A percentile compares a stretch with the other conserved stretches of the same genome.
phyloP scores from a whole-genome alignment of 1,139 yeast genomes.

The Candida glucosophila region DNA sequence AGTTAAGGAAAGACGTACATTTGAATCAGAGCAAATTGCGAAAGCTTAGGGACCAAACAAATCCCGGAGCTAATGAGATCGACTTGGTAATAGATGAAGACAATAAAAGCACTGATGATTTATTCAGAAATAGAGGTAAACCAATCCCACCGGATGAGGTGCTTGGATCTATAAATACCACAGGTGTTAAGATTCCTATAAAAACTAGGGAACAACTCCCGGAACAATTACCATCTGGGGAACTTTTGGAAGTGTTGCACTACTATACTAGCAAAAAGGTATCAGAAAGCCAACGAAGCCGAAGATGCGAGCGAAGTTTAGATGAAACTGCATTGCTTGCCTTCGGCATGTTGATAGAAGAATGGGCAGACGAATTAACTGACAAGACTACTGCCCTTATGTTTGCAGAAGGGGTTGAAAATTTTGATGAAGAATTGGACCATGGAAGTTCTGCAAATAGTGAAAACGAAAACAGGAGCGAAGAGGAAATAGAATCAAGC shows the following conservation, averaged over 20 bases:
- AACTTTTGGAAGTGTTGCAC: conserved; percentile 44
- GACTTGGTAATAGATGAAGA: conserved; percentile 17
- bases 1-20: conserved; percentile 10
- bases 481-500: too few species aligned
- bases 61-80: conserved; percentile 5
- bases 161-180: conserved; percentile 17
- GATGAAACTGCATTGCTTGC: conserved; percentile 51
- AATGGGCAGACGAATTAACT: conserved; percentile 41
- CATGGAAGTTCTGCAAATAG: conserved; percentile 8
- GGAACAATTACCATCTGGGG: conserved; percentile 40
- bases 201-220: conserved; percentile 23
- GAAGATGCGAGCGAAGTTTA: conserved; percentile 13
- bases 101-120: conserved; percentile 21
- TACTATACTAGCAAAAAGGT: conserved; percentile 34
- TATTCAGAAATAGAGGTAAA: conserved; percentile 16
- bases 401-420: conserved; percentile 12
- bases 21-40: conserved; percentile 11
- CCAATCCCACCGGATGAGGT: conserved; percentile 33
- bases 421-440: conserved; percentile 6
- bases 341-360: conserved; percentile 43
- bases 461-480: too few species aligned
- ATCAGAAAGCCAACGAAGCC: conserved; percentile 7
- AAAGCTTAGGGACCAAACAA: conserved; percentile 3
- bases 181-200: conserved; percentile 26
- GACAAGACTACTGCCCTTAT: conserved; percentile 19